Evolutionary conservation across 345 rosid species (phyloP), one percentile per base, ranked within the genome.

Genomic region (Gossypium australe): DNA sequence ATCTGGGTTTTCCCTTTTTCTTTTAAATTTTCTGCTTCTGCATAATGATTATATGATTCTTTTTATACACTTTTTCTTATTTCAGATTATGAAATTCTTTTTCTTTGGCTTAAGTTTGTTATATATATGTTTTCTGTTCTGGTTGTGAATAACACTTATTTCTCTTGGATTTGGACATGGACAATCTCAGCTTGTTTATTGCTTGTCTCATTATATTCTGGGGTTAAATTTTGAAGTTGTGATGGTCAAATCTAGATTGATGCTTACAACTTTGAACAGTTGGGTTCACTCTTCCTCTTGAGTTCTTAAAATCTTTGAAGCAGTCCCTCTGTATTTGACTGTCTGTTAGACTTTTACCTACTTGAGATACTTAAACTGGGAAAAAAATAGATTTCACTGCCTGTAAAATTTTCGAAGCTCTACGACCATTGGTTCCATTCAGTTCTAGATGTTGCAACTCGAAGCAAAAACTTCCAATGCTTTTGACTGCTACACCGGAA

Each of bases 191-290:
- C 43, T 16, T 24, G 44, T 29, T 47, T 52, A 17, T 10, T 43
- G 61, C 20, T 52, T 17, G 57, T 70, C 29, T 45, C 10, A 22
- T 12, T 44, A 44, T 4, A 44, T 66, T 66, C 47, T 24, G 56
- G 56, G 56, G 56, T 48, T 24, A 14, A 22, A 7, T 13, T 67
- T 67, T 34, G 57, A 67, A 22, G 57, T 9, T 13, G 2, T 7
- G 56, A 47, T 45, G 53, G 34, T 67, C 24, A 55, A 57, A 55
- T 71, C 57, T 38, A 71, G 52, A 71, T 71, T 45, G 8, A n/a
- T 43, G 14, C 18, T 16, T 34, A 11, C 38, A 71, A 38, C 3
- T 71, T 64, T 64, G 20, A 22, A 48, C 20, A 8, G 20, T 69
- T 49, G 34, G 58, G 27, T 47, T 25, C 72, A 53, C 22, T 7